Evolutionary conservation across 1,284 basidiomycete species (phyloP).

Genomic region (Vanrija sp.): DNA sequence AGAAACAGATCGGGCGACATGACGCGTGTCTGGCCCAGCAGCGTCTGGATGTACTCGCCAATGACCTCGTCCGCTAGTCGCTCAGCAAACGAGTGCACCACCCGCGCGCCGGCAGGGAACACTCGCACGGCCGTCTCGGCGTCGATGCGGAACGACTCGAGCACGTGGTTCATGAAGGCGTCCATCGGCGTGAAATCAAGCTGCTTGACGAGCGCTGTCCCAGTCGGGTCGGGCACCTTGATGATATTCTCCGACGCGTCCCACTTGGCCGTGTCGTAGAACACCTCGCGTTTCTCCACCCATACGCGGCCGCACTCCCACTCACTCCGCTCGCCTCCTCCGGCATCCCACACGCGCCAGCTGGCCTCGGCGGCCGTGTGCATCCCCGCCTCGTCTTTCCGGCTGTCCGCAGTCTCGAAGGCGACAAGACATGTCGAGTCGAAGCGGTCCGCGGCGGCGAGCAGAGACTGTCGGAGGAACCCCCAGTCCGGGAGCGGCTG

Average conservation of each 20-base stretch:
- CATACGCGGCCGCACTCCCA: slow-evolving; percentile 91
- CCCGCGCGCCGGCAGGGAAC: slow-evolving; percentile 64
- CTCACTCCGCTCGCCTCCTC: slow-evolving; percentile 52
- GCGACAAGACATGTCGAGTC: slow-evolving; percentile 75
- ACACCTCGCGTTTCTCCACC: slow-evolving; percentile 90
- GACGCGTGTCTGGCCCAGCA: slow-evolving; percentile 72
- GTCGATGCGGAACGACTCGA: slow-evolving; percentile 65
- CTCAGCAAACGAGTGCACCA: slow-evolving; percentile 42
- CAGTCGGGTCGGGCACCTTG: slow-evolving; percentile 50
- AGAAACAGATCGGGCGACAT: slow-evolving; percentile 71
- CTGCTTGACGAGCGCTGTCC: slow-evolving; percentile 32
- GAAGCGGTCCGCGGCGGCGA: slow-evolving; percentile 77
- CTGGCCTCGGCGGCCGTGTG: slow-evolving; percentile 70
- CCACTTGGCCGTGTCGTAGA: slow-evolving; percentile 78
- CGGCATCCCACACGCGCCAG: slow-evolving; percentile 68
- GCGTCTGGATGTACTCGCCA: slow-evolving; percentile 75
- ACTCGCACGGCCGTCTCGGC: slow-evolving; percentile 75
- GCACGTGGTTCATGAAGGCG: slow-evolving; percentile 69
- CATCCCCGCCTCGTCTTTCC: slow-evolving; percentile 69
- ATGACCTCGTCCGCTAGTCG: slow-evolving; percentile 52
- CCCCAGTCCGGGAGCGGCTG: slow-evolving; percentile 67
- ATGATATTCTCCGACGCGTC: slow-evolving; percentile 77
- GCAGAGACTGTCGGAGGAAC: slow-evolving; percentile 61
- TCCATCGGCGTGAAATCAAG: slow-evolving; percentile 93
- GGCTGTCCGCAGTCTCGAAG: slow-evolving; percentile 76